A percentile compares a stretch with the other conserved stretches of the same genome.
phyloP scores from a whole-genome alignment of 2,329 filamentous ascomycete genomes.

The Hymenoscyphus repandus region DNA sequence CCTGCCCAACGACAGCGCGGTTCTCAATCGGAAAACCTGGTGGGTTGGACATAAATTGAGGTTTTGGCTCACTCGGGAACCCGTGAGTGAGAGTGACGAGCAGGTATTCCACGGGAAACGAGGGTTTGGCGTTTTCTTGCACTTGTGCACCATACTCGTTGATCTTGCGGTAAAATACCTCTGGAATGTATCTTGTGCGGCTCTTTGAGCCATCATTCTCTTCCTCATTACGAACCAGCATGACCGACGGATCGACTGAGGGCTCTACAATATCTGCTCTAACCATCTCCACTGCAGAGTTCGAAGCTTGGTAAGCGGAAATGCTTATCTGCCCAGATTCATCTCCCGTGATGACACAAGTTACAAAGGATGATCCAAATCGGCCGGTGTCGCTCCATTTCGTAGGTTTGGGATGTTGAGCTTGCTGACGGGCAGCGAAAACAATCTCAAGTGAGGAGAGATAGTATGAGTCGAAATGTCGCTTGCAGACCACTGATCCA shows the following conservation, averaged over 20 bases:
- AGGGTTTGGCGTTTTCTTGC: conserved; percentile 93
- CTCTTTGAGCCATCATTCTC: conserved; percentile 68
- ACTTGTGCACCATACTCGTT: conserved; percentile 97
- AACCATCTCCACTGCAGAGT: conserved; percentile 95
- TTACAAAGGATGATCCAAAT: conserved; percentile 96
- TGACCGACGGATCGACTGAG: conserved; percentile 84
- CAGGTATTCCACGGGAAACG: conserved; percentile 94
- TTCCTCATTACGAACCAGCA: conserved; percentile 91
- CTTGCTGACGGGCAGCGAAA: conserved; percentile 84
- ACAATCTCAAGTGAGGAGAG: conserved; percentile 87
- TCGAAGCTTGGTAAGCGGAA: conserved; percentile 89
- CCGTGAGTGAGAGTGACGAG: conserved; percentile 94
- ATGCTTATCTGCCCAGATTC: conserved; percentile 83
- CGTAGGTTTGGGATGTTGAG: conserved; percentile 79
- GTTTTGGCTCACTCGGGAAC: conserved; percentile 76
- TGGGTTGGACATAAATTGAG: conserved; percentile 61
- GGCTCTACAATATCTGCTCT: conserved; percentile 91
- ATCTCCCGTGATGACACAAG: conserved; percentile 91
- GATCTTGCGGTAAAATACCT: conserved; percentile 92
- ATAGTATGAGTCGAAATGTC: conserved; percentile 87
- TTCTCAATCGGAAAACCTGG: conserved; percentile 86
- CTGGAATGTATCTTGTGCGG: conserved; percentile 84
- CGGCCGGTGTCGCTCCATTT: conserved; percentile 96
- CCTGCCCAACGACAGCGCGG: conserved; percentile 77
- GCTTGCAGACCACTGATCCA: conserved; percentile 87